phyloP scores from a whole-genome alignment of 176 grass and related monocot species.

The Melocanna baccifera region DNA sequence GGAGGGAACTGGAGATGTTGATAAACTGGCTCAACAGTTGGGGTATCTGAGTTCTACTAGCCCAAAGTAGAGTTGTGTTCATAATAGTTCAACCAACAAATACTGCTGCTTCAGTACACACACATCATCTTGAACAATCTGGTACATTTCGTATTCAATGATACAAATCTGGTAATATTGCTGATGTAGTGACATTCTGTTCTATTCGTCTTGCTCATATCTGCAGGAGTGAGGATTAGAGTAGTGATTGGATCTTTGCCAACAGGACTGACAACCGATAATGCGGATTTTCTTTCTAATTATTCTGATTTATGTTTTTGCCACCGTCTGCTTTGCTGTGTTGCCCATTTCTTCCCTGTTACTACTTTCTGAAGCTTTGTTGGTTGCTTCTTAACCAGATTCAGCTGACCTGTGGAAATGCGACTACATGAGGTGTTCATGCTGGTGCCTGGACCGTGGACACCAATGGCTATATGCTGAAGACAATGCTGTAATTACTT shows the following conservation, averaged over 20 bases:
- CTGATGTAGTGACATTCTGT: slow-evolving; percentile 1
- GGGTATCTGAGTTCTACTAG: slow-evolving; percentile 68
- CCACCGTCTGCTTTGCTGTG: background rate
- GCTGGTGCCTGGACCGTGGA: background rate
- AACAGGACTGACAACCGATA: background rate
- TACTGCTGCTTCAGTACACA: slow-evolving; percentile 25
- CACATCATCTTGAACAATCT: slow-evolving; percentile 1
- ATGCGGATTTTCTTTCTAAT: slow-evolving; percentile 4
- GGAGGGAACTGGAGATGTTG: slow-evolving; percentile 37
- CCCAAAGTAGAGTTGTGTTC: slow-evolving; percentile 42
- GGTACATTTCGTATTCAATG: slow-evolving; percentile 30
- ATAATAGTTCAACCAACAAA: slow-evolving; percentile 30
- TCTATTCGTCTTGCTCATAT: background rate
- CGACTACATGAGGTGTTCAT: slow-evolving; percentile 9
- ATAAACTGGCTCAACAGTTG: slow-evolving; percentile 47
- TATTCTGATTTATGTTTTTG: background rate
- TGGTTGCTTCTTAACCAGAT: background rate
- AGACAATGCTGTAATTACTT: slow-evolving; percentile 1
- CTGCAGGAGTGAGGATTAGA: slow-evolving; percentile 24
- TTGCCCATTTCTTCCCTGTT: background rate
- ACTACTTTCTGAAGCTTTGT: background rate
- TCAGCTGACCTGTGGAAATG: slow-evolving; percentile 5
- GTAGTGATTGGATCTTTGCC: slow-evolving; percentile 9
- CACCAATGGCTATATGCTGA: background rate
- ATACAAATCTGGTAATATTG: background rate